Conservation (phyloP, 108 stramenopile species). For the Pseudonitzschia multiseries region DNA sequence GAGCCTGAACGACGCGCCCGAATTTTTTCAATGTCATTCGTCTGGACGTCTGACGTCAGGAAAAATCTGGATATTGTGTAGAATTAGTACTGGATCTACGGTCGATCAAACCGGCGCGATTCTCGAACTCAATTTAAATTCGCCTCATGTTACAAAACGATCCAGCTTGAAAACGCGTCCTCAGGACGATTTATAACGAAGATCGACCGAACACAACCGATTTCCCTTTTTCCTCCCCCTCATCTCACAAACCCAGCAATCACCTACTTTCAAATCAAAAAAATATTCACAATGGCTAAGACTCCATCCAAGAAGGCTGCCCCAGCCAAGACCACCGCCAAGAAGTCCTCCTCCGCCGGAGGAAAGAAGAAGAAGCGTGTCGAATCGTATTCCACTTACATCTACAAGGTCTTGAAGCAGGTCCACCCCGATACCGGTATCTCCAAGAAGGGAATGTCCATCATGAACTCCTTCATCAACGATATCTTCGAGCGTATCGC, state of each 20-base stretch:
- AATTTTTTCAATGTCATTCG: background rate
- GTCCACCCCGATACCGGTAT: slow-evolving; percentile 87
- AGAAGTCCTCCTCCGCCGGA: slow-evolving; percentile 23
- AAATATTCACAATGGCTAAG: slow-evolving; percentile 56
- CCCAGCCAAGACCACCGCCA: slow-evolving; percentile 21
- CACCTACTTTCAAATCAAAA: background rate
- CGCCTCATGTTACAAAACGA: background rate
- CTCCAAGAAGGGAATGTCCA: slow-evolving; percentile 91
- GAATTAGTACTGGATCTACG: background rate
- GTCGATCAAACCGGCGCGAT: slow-evolving; percentile 10
- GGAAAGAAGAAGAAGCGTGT: slow-evolving; percentile 75
- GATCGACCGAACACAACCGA: background rate
- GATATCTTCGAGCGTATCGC: slow-evolving; percentile 93
- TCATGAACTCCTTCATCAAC: slow-evolving; percentile 95
- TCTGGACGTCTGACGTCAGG: background rate
- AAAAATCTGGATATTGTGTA: background rate
- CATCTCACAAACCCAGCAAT: background rate
- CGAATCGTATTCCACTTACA: slow-evolving; percentile 89
- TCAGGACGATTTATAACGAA: background rate
- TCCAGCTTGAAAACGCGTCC: background rate
- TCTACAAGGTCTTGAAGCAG: slow-evolving; percentile 93
- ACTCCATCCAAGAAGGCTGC: slow-evolving; percentile 62
- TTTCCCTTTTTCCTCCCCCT: background rate
- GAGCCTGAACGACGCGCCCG: slow-evolving; percentile 9
- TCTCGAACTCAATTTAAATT: background rate